phyloP scores from a whole-genome alignment of 495 filamentous ascomycete genomes.

The Cairneyella variabilis region DNA sequence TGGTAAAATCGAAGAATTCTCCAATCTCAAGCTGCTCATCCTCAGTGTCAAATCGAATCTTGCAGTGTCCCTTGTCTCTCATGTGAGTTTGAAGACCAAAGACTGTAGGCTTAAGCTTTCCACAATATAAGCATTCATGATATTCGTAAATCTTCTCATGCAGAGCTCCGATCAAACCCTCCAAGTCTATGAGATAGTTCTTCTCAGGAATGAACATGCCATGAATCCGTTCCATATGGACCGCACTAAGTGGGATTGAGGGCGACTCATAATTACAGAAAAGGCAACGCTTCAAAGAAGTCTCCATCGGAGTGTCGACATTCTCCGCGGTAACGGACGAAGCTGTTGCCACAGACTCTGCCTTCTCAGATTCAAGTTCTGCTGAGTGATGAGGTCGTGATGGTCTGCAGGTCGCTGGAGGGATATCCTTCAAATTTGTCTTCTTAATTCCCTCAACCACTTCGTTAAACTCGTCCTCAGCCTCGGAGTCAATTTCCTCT shows the following conservation, averaged over 20 bases:
- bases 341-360: slow-evolving; percentile 13
- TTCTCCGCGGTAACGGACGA: slow-evolving; percentile 20
- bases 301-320: slow-evolving; percentile 31
- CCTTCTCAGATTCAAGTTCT: slow-evolving; percentile 23
- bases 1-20: slow-evolving; percentile 97
- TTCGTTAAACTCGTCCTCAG: slow-evolving; percentile 71
- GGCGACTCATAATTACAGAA: slow-evolving; percentile 86
- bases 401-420: slow-evolving; percentile 28
- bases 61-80: slow-evolving; percentile 94
- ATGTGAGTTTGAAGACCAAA: slow-evolving; percentile 88
- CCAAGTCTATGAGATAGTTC: slow-evolving; percentile 71
- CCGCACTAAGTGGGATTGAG: slow-evolving; percentile 64
- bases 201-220: slow-evolving; percentile 95
- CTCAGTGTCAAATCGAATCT: slow-evolving; percentile 86
- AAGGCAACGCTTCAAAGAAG: slow-evolving; percentile 65
- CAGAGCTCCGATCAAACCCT: slow-evolving; percentile 75
- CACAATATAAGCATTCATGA: slow-evolving; percentile 82
- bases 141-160: slow-evolving; percentile 69
- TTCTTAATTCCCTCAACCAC: slow-evolving; percentile 77
- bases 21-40: slow-evolving; percentile 92
- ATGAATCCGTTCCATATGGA: slow-evolving; percentile 88
- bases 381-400: slow-evolving; percentile 25
- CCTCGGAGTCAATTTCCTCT: slow-evolving; percentile 43
- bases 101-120: slow-evolving; percentile 66
- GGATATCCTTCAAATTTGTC: slow-evolving; percentile 57